A percentile compares a stretch with the other conserved stretches of the same genome.
phyloP scores from a whole-genome alignment of 2,329 filamentous ascomycete species.

The Colletotrichum cereale region DNA sequence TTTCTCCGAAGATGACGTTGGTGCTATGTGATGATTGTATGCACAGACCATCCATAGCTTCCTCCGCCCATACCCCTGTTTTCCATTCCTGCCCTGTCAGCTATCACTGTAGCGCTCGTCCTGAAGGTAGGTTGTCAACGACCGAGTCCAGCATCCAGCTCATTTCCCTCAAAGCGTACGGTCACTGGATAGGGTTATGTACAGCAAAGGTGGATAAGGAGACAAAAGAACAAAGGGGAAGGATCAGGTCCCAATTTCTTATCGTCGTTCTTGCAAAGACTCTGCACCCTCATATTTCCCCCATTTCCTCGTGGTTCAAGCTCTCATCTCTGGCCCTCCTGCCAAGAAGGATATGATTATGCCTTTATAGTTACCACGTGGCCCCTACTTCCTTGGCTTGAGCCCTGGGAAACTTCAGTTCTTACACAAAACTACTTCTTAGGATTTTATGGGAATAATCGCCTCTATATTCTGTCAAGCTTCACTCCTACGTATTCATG shows the following conservation, averaged over 20 bases:
- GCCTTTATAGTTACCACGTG: neutral
- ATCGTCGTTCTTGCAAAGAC: neutral
- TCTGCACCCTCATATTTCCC: neutral
- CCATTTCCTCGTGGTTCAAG: neutral
- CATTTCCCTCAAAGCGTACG: neutral
- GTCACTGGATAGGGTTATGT: neutral
- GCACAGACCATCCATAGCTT: conserved; percentile 11
- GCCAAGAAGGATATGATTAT: neutral
- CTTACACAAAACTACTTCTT: neutral
- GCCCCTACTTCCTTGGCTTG: neutral
- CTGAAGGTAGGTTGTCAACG: neutral
- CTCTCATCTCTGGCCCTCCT: neutral
- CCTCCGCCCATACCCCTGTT: neutral
- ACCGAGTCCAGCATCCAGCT: neutral
- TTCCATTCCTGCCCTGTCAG: neutral
- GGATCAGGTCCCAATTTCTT: neutral
- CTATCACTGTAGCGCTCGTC: neutral
- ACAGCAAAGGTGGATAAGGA: neutral
- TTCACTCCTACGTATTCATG: neutral
- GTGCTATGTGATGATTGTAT: neutral
- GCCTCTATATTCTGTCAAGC: neutral
- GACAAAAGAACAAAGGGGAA: neutral
- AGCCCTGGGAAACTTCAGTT: neutral
- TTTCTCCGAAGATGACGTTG: conserved; percentile 35
- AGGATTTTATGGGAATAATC: neutral